Conservation (phyloP, 2,329 filamentous ascomycete species). For the Ophiostoma angusticollis region DNA sequence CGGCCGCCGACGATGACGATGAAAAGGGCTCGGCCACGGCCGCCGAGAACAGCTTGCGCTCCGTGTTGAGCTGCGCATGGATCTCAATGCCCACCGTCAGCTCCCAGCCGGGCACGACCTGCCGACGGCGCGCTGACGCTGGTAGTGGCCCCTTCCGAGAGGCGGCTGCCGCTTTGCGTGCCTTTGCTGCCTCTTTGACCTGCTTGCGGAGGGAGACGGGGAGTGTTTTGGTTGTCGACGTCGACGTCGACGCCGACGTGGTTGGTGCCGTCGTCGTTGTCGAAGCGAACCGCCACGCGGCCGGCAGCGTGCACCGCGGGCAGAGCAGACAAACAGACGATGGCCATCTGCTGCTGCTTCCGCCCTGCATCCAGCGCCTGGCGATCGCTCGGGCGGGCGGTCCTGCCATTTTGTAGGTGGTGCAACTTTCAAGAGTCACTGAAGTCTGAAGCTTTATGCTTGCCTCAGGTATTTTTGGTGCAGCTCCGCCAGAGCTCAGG, state of each 20-base stretch:
- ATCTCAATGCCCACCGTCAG: constrained; percentile 94
- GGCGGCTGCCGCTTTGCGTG: constrained; percentile 26
- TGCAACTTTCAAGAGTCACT: too few species aligned
- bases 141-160: neutral
- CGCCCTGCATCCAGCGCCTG: too few species aligned
- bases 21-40: constrained; percentile 26
- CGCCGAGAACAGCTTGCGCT: constrained; percentile 76
- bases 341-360: too few species aligned
- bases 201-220: constrained; percentile 53
- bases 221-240: neutral
- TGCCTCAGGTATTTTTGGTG: too few species aligned
- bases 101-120: constrained; percentile 63
- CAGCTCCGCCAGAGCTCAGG: too few species aligned
- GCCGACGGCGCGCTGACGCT: constrained; percentile 35
- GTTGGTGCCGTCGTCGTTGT: neutral
- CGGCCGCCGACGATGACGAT: constrained; percentile 33
- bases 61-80: constrained; percentile 87
- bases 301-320: too few species aligned
- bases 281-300: too few species aligned
- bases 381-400: too few species aligned
- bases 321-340: too few species aligned
- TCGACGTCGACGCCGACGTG: neutral
- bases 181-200: constrained; percentile 53
- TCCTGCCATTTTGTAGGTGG: too few species aligned
- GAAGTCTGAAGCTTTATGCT: too few species aligned